Evolutionary conservation across 495 filamentous ascomycete genomes (phyloP), one percentile per base, ranked within the genome.

Genomic region (Hypoxylon fuscum): DNA sequence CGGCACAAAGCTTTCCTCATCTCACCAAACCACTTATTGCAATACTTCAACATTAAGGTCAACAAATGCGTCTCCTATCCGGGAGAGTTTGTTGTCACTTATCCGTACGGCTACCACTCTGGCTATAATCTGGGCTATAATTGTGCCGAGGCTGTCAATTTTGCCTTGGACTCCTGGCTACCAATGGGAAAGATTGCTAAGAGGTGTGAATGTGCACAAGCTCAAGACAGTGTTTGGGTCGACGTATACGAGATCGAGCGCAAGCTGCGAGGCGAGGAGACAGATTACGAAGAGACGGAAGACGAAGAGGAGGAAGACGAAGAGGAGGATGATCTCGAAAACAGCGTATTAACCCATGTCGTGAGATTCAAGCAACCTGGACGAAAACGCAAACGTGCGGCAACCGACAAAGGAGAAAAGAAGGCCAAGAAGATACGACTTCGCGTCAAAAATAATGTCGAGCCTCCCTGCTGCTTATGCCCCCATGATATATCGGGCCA

Each of bases 1-100:
- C 90, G 95, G 22, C 95, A 98, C 81, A 99, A 99, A 76, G 96
- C 90, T 9, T 99, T 96, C 73, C 82, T 99, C n/a, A 96, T 99
- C 58, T 98, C 96, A 0, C 95, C 95, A 2, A 86, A 88, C 20
- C 83, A 93, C 43, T 81, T 99, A 34, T 88, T 93, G 57, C 88
- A 89, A 23, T 87, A 94, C 52, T 96, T 88, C 76, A 91, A 90
- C 57, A 97, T 99, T 77, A 92, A 89, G 25, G 95, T 97, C 63
- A 99, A 99, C 77, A 91, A 88, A 52, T 81, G 96, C 44, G 90
- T 97, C n/a, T 96, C 97, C 49, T 90, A 96, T 62, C 95, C 97
- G 68, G 92, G 94, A 54, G 95, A 99, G 68, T 99, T 99, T 64
- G 92, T 99, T 54, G 96, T 99, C 56, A 99, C 95, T 0, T 99